Conservation (phyloP, 2,329 filamentous ascomycete species). For the Aspergillus sp. region DNA sequence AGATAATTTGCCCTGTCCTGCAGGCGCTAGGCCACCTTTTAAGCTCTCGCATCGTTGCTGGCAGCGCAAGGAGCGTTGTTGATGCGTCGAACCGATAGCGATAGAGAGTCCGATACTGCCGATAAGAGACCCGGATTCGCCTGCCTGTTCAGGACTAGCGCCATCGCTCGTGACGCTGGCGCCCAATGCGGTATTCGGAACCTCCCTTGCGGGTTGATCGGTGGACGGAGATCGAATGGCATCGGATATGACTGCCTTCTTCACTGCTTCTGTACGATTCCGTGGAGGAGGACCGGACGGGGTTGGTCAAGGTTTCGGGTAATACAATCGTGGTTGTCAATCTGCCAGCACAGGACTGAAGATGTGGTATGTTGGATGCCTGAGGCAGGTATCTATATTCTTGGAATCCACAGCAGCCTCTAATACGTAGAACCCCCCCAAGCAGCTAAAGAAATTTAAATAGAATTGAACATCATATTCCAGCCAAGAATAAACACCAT, state of each 20-base stretch:
- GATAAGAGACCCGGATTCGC: not conserved
- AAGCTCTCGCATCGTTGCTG: not conserved
- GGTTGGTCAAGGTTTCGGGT: not conserved
- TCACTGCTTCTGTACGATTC: not conserved
- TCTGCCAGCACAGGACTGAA: not conserved
- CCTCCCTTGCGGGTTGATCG: not conserved
- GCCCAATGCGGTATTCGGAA: not conserved
- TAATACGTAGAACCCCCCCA: no score
- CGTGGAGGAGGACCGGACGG: not conserved
- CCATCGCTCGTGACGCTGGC: not conserved
- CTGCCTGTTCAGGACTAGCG: not conserved
- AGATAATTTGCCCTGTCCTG: not conserved
- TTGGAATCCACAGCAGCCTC: no score
- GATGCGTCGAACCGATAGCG: not conserved
- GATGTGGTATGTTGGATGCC: not conserved
- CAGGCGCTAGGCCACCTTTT: not conserved
- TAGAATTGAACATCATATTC: conserved; percentile 27
- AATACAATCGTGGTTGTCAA: not conserved
- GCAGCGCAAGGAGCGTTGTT: not conserved
- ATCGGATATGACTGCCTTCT: not conserved
- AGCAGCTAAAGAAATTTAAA: not conserved
- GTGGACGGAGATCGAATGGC: not conserved
- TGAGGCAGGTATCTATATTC: not conserved
- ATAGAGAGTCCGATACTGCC: not conserved
- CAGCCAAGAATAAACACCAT: conserved; percentile 31